Conservation (phyloP, 169 alveolate genomes). For the Miamiensis avidus region DNA sequence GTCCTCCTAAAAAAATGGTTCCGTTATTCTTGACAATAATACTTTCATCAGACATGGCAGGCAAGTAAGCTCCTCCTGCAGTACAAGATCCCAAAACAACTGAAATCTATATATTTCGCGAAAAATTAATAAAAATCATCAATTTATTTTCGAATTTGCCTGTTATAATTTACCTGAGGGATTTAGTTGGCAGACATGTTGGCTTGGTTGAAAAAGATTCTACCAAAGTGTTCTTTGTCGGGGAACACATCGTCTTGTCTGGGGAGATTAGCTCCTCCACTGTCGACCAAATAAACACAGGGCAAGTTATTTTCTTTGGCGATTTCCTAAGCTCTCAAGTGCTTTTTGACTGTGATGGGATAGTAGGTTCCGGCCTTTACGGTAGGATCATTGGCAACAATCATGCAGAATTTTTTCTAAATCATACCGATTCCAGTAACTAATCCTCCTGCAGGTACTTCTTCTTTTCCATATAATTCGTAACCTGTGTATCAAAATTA, state of each 20-base stretch:
- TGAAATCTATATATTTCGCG: background rate
- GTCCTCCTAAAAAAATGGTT: slow-evolving; percentile 82
- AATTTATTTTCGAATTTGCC: background rate
- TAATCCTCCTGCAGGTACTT: slow-evolving; percentile 79
- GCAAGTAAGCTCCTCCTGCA: slow-evolving; percentile 93
- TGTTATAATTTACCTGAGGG: slow-evolving; percentile 67
- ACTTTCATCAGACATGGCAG: slow-evolving; percentile 84
- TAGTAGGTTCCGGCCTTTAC: slow-evolving; percentile 88
- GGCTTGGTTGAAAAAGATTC: slow-evolving; percentile 87
- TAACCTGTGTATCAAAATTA: slow-evolving; percentile 9
- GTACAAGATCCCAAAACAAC: slow-evolving; percentile 78
- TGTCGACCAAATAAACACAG: slow-evolving; percentile 88
- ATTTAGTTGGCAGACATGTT: slow-evolving; percentile 72
- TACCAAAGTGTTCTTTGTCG: slow-evolving; percentile 85
- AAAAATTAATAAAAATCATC: background rate
- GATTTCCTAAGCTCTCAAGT: slow-evolving; percentile 88
- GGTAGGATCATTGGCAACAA: slow-evolving; percentile 82
- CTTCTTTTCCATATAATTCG: slow-evolving; percentile 55
- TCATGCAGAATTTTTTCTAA: slow-evolving; percentile 68
- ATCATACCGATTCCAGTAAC: slow-evolving; percentile 85
- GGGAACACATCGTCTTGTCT: slow-evolving; percentile 90
- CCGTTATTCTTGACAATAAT: slow-evolving; percentile 82
- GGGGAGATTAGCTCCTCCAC: slow-evolving; percentile 89
- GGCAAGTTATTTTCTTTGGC: slow-evolving; percentile 86
- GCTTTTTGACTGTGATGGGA: slow-evolving; percentile 89